A percentile compares a stretch with the other conserved stretches of the same genome.
Evolutionary conservation across 345 rosid species (phyloP).

Genomic region (Litchi chinensis): DNA sequence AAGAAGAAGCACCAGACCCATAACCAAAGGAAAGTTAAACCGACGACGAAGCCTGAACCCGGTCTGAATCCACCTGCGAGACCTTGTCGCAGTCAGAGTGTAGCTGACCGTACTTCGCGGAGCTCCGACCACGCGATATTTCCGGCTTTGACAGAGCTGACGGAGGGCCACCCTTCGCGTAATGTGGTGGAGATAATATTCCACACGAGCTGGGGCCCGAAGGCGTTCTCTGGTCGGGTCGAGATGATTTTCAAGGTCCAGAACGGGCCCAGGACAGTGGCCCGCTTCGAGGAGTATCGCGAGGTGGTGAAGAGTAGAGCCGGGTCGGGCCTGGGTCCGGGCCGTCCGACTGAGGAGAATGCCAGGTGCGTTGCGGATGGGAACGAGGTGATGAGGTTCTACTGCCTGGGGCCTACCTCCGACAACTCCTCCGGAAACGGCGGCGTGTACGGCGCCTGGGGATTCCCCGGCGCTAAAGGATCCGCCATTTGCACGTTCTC

Average conservation of each 20-base stretch:
- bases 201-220: conserved; percentile 89
- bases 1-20: conserved; percentile 17
- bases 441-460: conserved; percentile 54
- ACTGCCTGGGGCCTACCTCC: conserved; percentile 69
- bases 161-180: conserved; percentile 86
- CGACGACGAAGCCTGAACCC: conserved; percentile 2
- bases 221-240: conserved; percentile 70
- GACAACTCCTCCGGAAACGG: conserved; percentile 29
- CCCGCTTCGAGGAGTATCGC: conserved; percentile 93
- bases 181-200: conserved; percentile 95
- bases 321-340: conserved; percentile 31
- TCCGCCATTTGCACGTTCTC: conserved; percentile 68
- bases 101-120: conserved; percentile 37
- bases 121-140: conserved; percentile 54
- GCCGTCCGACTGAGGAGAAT: conserved; percentile 58
- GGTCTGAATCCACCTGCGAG: not conserved
- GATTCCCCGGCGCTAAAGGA: conserved; percentile 57
- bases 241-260: conserved; percentile 93
- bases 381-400: conserved; percentile 95
- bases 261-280: conserved; percentile 62
- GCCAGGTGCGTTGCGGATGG: conserved; percentile 93
- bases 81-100: conserved; percentile 18
- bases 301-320: conserved; percentile 65
- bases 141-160: conserved; percentile 75
- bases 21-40: conserved; percentile 10